phyloP scores from a whole-genome alignment of 352 stramenopile species.

The Pythium phragmiticola region DNA sequence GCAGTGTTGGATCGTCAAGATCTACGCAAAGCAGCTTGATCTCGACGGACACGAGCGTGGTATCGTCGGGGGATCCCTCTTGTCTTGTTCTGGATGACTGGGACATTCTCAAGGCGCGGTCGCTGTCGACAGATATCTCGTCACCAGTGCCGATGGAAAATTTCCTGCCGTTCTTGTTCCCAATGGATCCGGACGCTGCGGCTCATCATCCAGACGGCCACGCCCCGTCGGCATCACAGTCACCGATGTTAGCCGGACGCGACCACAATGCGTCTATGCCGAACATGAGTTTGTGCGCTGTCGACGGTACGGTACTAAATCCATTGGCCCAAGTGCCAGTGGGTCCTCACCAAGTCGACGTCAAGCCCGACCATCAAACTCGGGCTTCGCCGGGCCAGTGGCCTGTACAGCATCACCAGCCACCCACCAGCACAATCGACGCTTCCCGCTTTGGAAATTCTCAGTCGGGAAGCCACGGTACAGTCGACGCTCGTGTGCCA shows the following conservation, averaged over 20 bases:
- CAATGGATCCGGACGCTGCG: slow-evolving; percentile 19
- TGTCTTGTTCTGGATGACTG: slow-evolving; percentile 23
- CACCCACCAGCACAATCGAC: not conserved
- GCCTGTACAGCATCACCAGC: not conserved
- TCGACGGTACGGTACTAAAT: not conserved
- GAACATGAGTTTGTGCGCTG: not conserved
- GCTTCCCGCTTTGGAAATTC: not conserved
- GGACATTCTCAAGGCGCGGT: slow-evolving; percentile 20
- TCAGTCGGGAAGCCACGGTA: not conserved
- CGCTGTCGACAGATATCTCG: slow-evolving; percentile 18
- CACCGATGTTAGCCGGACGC: not conserved
- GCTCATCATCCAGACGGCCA: not conserved
- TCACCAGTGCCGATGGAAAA: slow-evolving; percentile 21
- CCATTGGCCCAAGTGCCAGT: not conserved
- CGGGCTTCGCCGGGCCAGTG: not conserved
- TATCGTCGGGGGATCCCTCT: not conserved
- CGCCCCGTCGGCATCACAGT: not conserved
- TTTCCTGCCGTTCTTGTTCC: slow-evolving; percentile 29
- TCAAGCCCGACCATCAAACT: slow-evolving; percentile 8
- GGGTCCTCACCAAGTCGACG: not conserved
- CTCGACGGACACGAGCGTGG: slow-evolving; percentile 4
- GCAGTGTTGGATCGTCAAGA: slow-evolving; percentile 7
- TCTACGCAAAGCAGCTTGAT: slow-evolving; percentile 14
- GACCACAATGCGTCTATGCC: not conserved
- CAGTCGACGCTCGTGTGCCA: not conserved